phyloP scores from a whole-genome alignment of 2,329 filamentous ascomycete genomes.

The Penicillium sp. region DNA sequence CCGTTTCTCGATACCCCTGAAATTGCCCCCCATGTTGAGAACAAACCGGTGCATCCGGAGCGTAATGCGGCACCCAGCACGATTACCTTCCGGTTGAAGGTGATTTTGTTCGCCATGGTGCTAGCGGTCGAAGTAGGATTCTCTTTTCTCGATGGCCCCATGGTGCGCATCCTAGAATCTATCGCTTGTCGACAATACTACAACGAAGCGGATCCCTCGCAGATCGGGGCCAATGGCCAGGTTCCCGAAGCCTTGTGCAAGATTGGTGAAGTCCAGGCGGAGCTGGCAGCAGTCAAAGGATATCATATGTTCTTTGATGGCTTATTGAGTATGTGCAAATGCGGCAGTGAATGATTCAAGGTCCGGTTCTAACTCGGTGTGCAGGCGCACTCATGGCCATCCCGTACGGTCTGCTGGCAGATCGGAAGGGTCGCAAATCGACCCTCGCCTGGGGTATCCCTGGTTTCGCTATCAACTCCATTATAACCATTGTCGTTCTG shows the following conservation, averaged over 20 bases:
- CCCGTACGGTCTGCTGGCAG: slow-evolving; percentile 51
- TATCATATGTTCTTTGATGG: slow-evolving; percentile 52
- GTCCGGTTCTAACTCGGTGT: slow-evolving; percentile 7
- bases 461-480: slow-evolving; percentile 39
- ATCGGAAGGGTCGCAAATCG: slow-evolving; percentile 48
- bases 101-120: slow-evolving; percentile 44
- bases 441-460: slow-evolving; percentile 44
- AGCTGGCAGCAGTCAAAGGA: slow-evolving; percentile 51
- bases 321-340: slow-evolving; percentile 32
- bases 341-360: neutral
- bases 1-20: slow-evolving; percentile 29
- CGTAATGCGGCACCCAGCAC: slow-evolving; percentile 20
- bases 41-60: neutral
- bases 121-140: slow-evolving; percentile 46
- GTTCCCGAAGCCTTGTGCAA: slow-evolving; percentile 52
- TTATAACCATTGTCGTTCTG: slow-evolving; percentile 33
- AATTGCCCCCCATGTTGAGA: neutral
- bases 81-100: slow-evolving; percentile 37
- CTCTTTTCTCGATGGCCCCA: slow-evolving; percentile 45
- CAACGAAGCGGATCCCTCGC: slow-evolving; percentile 40
- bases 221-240: slow-evolving; percentile 42
- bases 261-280: slow-evolving; percentile 48
- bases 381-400: slow-evolving; percentile 48
- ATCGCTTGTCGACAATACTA: slow-evolving; percentile 50
- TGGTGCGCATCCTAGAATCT: slow-evolving; percentile 50